Percentiles rank a stretch among this genome's conserved stretches.
Conservation (phyloP, 176 grass and related monocot genomes). For the Dactylis glomerata region DNA sequence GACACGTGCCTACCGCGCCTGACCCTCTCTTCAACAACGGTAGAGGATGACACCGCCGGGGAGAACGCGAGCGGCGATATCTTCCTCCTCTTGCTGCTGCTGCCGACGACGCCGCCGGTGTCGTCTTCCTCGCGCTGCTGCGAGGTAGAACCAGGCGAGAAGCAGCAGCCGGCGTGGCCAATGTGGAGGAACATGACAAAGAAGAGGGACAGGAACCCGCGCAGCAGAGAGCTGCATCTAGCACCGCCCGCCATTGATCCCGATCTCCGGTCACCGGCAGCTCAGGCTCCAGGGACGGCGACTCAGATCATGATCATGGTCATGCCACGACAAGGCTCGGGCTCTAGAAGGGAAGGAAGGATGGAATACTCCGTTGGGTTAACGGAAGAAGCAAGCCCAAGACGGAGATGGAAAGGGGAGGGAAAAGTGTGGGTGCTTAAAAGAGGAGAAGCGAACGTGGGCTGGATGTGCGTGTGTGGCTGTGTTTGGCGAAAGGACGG, state of each 20-base stretch:
- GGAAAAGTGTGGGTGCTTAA: conserved; percentile 17
- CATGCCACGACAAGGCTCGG: background rate
- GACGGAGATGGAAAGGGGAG: conserved; percentile 31
- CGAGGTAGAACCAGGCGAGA: conserved; percentile 10
- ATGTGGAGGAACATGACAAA: conserved; percentile 60
- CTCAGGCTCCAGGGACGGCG: background rate
- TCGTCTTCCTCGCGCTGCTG: conserved; percentile 30
- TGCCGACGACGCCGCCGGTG: background rate
- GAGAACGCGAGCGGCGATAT: conserved; percentile 52
- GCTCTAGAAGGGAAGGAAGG: background rate
- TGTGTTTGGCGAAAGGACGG: conserved; percentile 22
- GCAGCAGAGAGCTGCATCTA: conserved; percentile 14
- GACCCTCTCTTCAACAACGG: background rate
- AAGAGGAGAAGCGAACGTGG: conserved; percentile 22
- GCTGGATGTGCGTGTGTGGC: background rate
- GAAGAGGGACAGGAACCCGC: conserved; percentile 59
- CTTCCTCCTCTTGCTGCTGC: conserved; percentile 67
- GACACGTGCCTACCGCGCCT: conserved; percentile 25
- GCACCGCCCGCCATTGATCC: conserved; percentile 17
- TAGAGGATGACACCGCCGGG: conserved; percentile 18
- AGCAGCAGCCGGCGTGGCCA: conserved; percentile 55
- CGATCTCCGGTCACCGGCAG: background rate
- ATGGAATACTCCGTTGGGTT: conserved; percentile 19
- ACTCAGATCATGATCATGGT: conserved; percentile 28
- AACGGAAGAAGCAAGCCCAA: conserved; percentile 26